Conservation (phyloP, 78 protist genomes). For the Dictyostelium capitatum region DNA sequence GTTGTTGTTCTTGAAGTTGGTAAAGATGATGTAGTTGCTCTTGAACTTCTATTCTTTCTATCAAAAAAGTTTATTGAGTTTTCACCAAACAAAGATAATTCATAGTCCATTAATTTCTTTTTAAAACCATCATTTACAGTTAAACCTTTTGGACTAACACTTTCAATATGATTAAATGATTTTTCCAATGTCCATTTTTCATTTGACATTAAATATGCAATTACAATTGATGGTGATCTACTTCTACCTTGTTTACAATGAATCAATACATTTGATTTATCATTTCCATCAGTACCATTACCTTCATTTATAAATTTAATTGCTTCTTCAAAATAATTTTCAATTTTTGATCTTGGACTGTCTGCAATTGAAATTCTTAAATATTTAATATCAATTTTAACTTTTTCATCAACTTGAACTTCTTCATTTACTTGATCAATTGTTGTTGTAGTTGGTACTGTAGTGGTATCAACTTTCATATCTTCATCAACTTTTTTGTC, state of each 20-base stretch:
- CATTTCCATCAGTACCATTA: neutral
- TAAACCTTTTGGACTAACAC: neutral
- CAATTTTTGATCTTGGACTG: constrained; percentile 51
- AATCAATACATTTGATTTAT: constrained; percentile 22
- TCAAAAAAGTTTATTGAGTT: constrained; percentile 47
- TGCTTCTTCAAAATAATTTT: constrained; percentile 45
- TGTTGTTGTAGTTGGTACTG: neutral
- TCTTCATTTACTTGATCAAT: constrained; percentile 6
- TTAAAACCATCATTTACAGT: constrained; percentile 67
- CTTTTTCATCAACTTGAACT: neutral
- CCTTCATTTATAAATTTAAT: constrained; percentile 34
- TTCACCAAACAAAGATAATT: constrained; percentile 1
- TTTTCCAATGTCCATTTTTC: constrained; percentile 41
- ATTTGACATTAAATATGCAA: constrained; percentile 54
- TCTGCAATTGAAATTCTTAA: constrained; percentile 68
- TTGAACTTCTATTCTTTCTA: neutral
- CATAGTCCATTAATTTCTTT: constrained; percentile 49
- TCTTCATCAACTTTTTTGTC: neutral
- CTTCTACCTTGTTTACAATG: constrained; percentile 80
- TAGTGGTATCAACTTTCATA: neutral
- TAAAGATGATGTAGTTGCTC: neutral
- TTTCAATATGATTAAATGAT: constrained; percentile 17
- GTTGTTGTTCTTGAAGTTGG: neutral
- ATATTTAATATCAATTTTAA: constrained; percentile 21
- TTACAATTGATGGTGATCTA: constrained; percentile 79